A percentile compares a stretch with the other conserved stretches of the same genome.
These are phyloP conservation scores for Hypoxylon sp. DNA, from an alignment of 2,329 filamentous ascomycete species.

Conservation along the genomic window DNA sequence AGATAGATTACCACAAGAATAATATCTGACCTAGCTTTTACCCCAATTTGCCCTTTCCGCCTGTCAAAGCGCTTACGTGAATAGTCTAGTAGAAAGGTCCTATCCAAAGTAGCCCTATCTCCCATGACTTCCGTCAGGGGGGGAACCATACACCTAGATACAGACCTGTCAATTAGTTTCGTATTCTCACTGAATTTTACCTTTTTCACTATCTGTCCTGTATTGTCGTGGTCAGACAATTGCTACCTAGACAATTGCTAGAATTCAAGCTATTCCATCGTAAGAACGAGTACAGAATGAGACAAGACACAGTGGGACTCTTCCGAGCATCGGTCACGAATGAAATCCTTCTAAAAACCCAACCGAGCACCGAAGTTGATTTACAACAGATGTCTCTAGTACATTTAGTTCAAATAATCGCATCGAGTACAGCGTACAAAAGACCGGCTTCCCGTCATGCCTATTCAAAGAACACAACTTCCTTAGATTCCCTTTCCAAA, in stretches of 20 bases:
- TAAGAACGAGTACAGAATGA: constrained; percentile 19
- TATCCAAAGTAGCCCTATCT: constrained; percentile 15
- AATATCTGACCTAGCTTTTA: constrained; percentile 22
- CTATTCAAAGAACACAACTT: constrained; percentile 36
- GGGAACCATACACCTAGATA: neutral
- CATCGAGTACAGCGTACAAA: constrained; percentile 45
- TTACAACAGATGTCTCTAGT: constrained; percentile 36
- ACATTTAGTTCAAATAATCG: constrained; percentile 28
- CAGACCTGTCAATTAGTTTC: constrained; percentile 8
- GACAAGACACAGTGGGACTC: constrained; percentile 19
- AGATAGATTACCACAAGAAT: constrained; percentile 38
- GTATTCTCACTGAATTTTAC: constrained; percentile 12
- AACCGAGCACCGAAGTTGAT: constrained; percentile 12
- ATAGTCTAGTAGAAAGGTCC: neutral
- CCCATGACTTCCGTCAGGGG: constrained; percentile 6
- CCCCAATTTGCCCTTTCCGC: constrained; percentile 18
- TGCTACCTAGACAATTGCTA: constrained; percentile 1
- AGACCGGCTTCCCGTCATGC: constrained; percentile 45
- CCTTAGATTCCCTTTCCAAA: constrained; percentile 37
- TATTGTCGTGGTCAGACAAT: constrained; percentile 11
- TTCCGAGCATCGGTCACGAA: constrained; percentile 21
- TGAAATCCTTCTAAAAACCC: constrained; percentile 22
- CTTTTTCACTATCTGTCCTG: constrained; percentile 8
- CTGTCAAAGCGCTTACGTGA: constrained; percentile 9
- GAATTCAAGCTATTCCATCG: constrained; percentile 10